Conservation (phyloP, 1,284 basidiomycete genomes). For the Tetrapyrgos nigripes region DNA sequence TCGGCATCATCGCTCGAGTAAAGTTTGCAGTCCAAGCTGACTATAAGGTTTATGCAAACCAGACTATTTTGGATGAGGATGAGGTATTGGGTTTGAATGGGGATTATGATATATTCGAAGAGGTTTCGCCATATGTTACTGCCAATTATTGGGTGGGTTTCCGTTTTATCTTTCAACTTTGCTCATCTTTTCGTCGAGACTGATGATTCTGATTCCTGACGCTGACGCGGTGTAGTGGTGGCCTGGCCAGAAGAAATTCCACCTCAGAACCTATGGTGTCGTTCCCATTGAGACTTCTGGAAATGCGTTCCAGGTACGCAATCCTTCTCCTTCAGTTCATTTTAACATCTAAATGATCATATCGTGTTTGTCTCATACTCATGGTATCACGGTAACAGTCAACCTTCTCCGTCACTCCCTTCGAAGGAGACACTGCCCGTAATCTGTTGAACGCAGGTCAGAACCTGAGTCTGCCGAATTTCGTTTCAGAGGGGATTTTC, state of each 20-base stretch:
- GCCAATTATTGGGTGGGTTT: slow-evolving; percentile 42
- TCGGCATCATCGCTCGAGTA: slow-evolving; percentile 40
- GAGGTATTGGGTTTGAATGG: too few species aligned
- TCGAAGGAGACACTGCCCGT: slow-evolving; percentile 34
- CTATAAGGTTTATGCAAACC: slow-evolving; percentile 39
- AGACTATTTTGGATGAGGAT: slow-evolving; percentile 35
- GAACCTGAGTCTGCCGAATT: slow-evolving; percentile 37
- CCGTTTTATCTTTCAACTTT: not conserved
- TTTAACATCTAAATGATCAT: not conserved
- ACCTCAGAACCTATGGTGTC: slow-evolving; percentile 38
- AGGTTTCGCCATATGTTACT: slow-evolving; percentile 42
- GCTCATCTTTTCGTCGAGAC: not conserved
- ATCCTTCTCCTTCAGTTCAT: not conserved
- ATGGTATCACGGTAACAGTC: too few species aligned
- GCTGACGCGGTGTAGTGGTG: slow-evolving; percentile 42
- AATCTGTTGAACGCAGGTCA: slow-evolving; percentile 37
- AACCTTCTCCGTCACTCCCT: slow-evolving; percentile 38
- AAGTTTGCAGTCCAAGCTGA: slow-evolving; percentile 37
- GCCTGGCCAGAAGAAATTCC: slow-evolving; percentile 42
- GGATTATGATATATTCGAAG: slow-evolving; percentile 37
- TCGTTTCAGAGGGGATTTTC: slow-evolving; percentile 37
- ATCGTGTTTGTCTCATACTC: not conserved
- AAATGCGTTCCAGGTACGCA: slow-evolving; percentile 39
- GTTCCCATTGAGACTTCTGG: slow-evolving; percentile 31
- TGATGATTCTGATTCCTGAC: too few species aligned